phyloP scores from a whole-genome alignment of 257 asterid species.

The Salvia miltiorrhiza region DNA sequence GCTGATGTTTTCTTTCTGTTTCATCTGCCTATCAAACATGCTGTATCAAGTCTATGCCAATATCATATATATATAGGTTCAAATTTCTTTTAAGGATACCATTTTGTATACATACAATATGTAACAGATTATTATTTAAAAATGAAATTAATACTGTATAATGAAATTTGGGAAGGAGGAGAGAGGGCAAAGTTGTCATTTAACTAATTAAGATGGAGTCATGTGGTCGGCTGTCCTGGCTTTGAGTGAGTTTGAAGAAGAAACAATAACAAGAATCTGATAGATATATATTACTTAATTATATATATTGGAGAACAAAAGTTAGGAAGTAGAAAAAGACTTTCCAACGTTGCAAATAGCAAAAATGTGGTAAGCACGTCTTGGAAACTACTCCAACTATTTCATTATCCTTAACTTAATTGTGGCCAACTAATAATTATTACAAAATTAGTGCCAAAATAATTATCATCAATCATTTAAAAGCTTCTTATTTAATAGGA shows the following conservation, averaged over 20 bases:
- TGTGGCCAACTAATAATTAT: conserved; percentile 10
- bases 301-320: conserved; percentile 29
- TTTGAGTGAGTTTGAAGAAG: conserved; percentile 41
- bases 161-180: not conserved
- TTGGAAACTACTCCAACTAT: conserved; percentile 27
- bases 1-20: not conserved
- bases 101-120: too few relatives aligned
- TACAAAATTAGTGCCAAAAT: not conserved
- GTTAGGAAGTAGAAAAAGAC: conserved; percentile 75
- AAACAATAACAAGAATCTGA: conserved; percentile 12
- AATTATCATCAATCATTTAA: not conserved
- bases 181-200: conserved; percentile 30
- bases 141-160: not conserved
- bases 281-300: conserved; percentile 2
- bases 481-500: not conserved
- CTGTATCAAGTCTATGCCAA: too few relatives aligned
- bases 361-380: conserved; percentile 55
- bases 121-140: not conserved
- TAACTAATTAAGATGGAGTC: not conserved
- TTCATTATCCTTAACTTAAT: not conserved
- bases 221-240: conserved; percentile 32
- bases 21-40: not conserved
- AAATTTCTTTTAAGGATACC: too few relatives aligned
- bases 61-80: not conserved
- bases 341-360: conserved; percentile 72